A percentile compares a stretch with the other conserved stretches of the same genome.
These are phyloP conservation scores for Penicillium sp. DNA, from an alignment of 2,329 filamentous ascomycete species.

Conservation along the genomic window DNA sequence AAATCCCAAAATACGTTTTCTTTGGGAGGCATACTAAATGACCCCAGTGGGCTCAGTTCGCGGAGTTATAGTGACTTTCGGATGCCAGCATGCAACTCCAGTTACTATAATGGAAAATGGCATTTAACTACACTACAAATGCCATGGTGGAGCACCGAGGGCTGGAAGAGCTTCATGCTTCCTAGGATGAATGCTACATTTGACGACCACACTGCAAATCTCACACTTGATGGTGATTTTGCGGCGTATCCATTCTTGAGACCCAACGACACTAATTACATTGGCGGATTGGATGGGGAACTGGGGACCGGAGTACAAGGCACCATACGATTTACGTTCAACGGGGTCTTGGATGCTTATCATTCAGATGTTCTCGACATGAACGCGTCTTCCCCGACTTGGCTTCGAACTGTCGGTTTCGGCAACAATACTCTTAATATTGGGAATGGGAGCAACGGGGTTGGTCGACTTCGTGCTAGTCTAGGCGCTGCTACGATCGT, in stretches of 20 bases:
- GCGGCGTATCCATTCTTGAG: not conserved
- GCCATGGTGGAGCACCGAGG: not conserved
- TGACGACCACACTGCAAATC: conserved; percentile 2
- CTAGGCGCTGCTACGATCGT: too few species aligned
- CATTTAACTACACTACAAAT: not conserved
- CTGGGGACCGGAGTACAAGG: not conserved
- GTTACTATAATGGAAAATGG: too few species aligned
- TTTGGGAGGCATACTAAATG: too few species aligned
- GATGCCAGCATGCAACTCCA: too few species aligned
- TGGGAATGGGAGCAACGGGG: not conserved
- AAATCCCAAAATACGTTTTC: too few species aligned
- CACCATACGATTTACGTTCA: not conserved
- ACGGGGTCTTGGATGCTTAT: conserved; percentile 1
- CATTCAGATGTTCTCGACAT: conserved; percentile 5
- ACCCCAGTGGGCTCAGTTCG: too few species aligned
- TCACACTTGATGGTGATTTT: conserved; percentile 3
- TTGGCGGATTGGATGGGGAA: not conserved
- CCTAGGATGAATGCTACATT: not conserved
- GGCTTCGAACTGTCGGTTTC: conserved; percentile 6
- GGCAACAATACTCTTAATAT: conserved; percentile 9
- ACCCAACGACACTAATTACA: not conserved
- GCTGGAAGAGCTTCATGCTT: not conserved
- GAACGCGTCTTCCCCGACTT: conserved; percentile 1
- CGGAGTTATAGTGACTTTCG: too few species aligned
- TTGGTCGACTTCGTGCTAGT: too few species aligned